These are phyloP conservation scores for Hyaloscypha hepaticicola DNA, from an alignment of 495 filamentous ascomycete genomes.

Conservation along the genomic window DNA sequence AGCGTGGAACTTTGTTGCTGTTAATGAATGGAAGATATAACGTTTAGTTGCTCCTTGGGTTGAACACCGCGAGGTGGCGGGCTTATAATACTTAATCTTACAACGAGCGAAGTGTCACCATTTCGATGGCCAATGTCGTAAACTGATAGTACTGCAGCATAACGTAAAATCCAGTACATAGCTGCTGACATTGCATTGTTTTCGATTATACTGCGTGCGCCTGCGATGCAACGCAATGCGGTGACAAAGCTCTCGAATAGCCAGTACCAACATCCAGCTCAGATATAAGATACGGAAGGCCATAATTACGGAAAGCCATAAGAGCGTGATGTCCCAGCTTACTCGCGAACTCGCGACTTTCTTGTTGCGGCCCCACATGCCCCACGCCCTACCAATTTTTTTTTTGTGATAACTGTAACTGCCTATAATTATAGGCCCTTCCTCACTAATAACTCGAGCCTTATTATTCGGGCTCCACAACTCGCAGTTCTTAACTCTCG, in stretches of 20 bases:
- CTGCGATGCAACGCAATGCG: background rate
- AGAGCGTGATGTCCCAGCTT: too few relatives aligned
- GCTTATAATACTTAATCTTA: background rate
- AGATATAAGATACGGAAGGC: too few relatives aligned
- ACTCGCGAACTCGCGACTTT: too few relatives aligned
- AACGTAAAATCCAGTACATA: background rate
- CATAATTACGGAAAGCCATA: too few relatives aligned
- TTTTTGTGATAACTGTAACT: too few relatives aligned
- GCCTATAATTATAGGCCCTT: too few relatives aligned
- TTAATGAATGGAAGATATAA: background rate
- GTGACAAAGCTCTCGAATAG: background rate
- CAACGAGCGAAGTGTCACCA: background rate
- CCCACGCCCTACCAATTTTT: too few relatives aligned
- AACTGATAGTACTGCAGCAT: background rate
- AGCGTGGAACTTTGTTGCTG: background rate
- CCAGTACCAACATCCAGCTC: background rate
- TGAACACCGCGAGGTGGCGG: background rate
- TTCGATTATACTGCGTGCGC: background rate
- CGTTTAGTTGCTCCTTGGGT: background rate
- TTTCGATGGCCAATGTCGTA: background rate
- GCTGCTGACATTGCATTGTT: background rate
- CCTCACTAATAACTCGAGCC: too few relatives aligned
- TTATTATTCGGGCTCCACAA: too few relatives aligned
- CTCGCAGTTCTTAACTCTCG: too few relatives aligned
- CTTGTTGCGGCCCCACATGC: too few relatives aligned